These are phyloP conservation scores for Microdochium trichocladiopsis DNA, from an alignment of 2,329 filamentous ascomycete species.

Conservation along the genomic window DNA sequence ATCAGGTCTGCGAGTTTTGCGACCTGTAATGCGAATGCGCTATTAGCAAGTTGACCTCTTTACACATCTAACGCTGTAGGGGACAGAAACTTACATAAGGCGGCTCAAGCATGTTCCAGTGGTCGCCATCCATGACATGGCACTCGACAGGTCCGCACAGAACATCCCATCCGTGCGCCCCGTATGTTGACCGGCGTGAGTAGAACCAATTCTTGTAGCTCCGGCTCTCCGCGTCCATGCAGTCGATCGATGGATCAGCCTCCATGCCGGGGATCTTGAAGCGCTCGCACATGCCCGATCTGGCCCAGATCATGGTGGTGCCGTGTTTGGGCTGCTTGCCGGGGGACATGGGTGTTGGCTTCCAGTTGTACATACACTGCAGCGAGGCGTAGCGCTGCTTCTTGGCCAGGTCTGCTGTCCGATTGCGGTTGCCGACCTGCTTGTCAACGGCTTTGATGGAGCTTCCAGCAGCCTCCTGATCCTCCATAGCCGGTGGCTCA, in stretches of 20 bases:
- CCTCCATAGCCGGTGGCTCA: conserved; percentile 3
- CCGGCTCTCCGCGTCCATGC: conserved; percentile 6
- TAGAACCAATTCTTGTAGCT: conserved; percentile 8
- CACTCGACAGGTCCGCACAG: conserved; percentile 6
- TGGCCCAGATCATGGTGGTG: conserved; percentile 9
- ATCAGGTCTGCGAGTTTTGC: too few relatives aligned
- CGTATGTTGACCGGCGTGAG: conserved; percentile 4
- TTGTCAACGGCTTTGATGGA: conserved; percentile 2
- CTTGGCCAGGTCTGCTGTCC: conserved; percentile 1
- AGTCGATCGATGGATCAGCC: conserved; percentile 2
- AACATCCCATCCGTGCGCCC: conserved; percentile 7
- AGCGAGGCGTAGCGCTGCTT: conserved; percentile 4
- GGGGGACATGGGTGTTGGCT: conserved; percentile 5
- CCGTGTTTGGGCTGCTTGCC: conserved; percentile 2
- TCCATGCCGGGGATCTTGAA: conserved; percentile 3
- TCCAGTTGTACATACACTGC: conserved; percentile 9
- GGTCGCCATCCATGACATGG: conserved; percentile 7
- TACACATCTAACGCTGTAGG: too few relatives aligned
- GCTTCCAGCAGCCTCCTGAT: conserved; percentile 2
- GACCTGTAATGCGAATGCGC: too few relatives aligned
- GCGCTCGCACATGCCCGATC: conserved; percentile 4
- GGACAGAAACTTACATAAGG: conserved; percentile 10
- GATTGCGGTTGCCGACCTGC: conserved; percentile 2
- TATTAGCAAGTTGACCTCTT: too few relatives aligned
- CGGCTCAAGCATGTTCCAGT: conserved; percentile 8